These are phyloP conservation scores for Tylopilus sp. DNA, from an alignment of 768 basidiomycete species.

Conservation along the genomic window DNA sequence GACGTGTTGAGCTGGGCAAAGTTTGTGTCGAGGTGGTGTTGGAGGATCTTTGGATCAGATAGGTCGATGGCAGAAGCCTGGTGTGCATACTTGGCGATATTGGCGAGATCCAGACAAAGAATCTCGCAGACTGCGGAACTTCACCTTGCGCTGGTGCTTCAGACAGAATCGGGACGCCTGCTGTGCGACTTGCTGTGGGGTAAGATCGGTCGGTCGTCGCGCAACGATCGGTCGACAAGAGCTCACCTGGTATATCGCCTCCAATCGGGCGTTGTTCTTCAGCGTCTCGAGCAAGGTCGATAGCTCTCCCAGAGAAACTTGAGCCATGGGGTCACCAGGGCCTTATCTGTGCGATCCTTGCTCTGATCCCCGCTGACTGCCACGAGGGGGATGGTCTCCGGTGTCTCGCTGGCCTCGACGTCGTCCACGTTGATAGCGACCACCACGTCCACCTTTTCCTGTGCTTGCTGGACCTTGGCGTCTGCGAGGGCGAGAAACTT, in stretches of 20 bases:
- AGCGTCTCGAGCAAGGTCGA: constrained; percentile 92
- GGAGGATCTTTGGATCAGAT: too few relatives aligned
- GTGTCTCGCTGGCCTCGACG: constrained; percentile 93
- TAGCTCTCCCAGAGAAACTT: constrained; percentile 99
- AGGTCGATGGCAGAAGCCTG: constrained; percentile 95
- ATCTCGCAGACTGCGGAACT: constrained; percentile 83
- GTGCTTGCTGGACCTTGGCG: too few relatives aligned
- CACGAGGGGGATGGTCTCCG: constrained; percentile 85
- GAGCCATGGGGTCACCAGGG: constrained; percentile 95
- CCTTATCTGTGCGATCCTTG: constrained; percentile 91
- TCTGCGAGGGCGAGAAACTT: too few relatives aligned
- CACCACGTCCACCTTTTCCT: constrained; percentile 57
- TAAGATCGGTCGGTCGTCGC: neutral
- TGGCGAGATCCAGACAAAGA: constrained; percentile 88
- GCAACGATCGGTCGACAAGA: too few relatives aligned
- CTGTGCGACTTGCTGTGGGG: constrained; percentile 80
- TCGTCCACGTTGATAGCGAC: constrained; percentile 87
- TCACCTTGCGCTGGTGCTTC: constrained; percentile 30
- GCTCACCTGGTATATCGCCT: constrained; percentile 89
- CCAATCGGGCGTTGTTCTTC: constrained; percentile 99
- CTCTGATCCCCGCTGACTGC: constrained; percentile 88
- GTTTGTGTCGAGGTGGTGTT: constrained; percentile 94
- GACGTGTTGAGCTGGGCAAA: constrained; percentile 96
- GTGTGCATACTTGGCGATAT: constrained; percentile 92
- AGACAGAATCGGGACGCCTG: constrained; percentile 98